phyloP scores from a whole-genome alignment of 495 filamentous ascomycete species.

The Penicillium antarcticum region DNA sequence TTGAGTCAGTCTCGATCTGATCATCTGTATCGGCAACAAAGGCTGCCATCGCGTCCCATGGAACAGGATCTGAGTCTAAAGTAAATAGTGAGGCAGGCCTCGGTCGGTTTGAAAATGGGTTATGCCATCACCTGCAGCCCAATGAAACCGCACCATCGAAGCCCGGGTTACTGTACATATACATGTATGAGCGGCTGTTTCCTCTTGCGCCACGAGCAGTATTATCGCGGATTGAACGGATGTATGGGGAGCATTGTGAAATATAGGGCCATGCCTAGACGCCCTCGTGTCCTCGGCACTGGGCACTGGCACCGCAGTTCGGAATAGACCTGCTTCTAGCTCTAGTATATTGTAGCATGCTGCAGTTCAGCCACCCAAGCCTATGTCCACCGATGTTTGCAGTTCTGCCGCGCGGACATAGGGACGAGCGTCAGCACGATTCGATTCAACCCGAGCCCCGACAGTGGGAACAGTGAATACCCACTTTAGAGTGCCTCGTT shows the following conservation, averaged over 20 bases:
- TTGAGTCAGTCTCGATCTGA: too few species aligned
- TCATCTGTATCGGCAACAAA: too few species aligned
- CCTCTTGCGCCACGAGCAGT: not conserved
- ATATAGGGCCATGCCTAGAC: too few species aligned
- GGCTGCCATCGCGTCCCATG: not conserved
- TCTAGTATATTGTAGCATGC: not conserved
- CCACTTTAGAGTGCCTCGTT: conserved; percentile 1
- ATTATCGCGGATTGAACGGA: not conserved
- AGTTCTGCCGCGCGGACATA: not conserved
- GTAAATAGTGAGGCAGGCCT: not conserved
- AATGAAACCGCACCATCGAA: not conserved
- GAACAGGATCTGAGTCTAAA: not conserved
- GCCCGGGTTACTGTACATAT: too few species aligned
- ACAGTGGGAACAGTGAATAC: not conserved
- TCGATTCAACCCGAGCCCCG: not conserved
- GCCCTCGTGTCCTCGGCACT: too few species aligned
- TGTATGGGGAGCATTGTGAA: too few species aligned
- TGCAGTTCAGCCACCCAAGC: not conserved
- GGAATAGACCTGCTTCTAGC: not conserved
- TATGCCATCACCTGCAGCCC: not conserved
- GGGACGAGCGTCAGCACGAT: conserved; percentile 2
- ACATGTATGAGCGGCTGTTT: not conserved
- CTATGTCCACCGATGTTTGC: not conserved
- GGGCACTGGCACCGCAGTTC: not conserved
- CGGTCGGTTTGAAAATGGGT: not conserved